phyloP scores from a whole-genome alignment of 2,329 filamentous ascomycete species.

The Biscogniauxia mediterranea region DNA sequence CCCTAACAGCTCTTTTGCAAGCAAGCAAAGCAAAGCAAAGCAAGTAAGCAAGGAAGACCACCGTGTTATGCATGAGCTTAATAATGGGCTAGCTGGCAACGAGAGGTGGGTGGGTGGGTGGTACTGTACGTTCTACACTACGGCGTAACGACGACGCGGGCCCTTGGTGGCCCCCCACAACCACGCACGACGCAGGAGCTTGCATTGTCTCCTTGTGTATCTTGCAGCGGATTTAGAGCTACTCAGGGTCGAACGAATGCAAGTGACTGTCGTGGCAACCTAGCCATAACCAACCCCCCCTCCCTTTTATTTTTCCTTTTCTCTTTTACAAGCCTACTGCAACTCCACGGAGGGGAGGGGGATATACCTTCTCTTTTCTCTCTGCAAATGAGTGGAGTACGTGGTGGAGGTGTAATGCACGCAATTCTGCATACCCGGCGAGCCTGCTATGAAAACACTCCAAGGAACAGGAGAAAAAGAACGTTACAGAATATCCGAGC shows the following conservation, averaged over 20 bases:
- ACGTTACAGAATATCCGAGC: not conserved
- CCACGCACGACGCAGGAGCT: not conserved
- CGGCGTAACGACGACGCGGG: not conserved
- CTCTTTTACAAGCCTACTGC: conserved; percentile 6
- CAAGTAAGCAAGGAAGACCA: not conserved
- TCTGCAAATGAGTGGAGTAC: conserved; percentile 24
- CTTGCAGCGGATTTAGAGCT: not conserved
- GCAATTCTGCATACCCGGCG: conserved; percentile 29
- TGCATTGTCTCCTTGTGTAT: not conserved
- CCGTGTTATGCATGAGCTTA: not conserved
- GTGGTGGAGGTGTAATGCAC: conserved; percentile 26
- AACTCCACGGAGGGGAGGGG: not conserved
- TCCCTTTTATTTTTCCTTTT: not conserved
- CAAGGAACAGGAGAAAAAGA: not conserved
- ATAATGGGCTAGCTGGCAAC: not conserved
- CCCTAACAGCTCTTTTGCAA: too few species aligned
- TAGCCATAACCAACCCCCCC: not conserved
- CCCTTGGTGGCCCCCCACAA: not conserved
- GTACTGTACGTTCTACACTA: not conserved
- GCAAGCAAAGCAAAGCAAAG: too few species aligned
- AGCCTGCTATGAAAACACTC: not conserved
- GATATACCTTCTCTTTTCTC: not conserved
- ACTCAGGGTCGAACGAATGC: not conserved
- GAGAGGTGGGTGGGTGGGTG: not conserved
- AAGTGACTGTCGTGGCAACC: not conserved